These are phyloP conservation scores for Fusarium irregulare DNA, from an alignment of 2,329 filamentous ascomycete genomes.

Conservation along the genomic window DNA sequence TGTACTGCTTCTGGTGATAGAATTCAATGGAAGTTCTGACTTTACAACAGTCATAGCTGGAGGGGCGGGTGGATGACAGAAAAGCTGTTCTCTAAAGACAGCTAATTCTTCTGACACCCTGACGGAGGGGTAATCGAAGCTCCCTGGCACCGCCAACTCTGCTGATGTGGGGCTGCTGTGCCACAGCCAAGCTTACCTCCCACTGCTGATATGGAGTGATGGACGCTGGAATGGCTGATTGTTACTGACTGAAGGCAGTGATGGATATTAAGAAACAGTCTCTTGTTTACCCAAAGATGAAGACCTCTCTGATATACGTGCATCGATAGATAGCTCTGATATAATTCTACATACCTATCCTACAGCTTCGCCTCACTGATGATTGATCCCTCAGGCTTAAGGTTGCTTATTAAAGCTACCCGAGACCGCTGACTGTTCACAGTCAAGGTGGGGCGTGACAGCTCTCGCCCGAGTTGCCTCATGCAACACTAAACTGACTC, in stretches of 20 bases:
- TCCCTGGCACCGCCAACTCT: neutral
- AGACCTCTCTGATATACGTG: neutral
- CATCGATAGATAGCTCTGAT: neutral
- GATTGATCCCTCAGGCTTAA: slow-evolving; percentile 1
- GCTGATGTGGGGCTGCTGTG: slow-evolving; percentile 23
- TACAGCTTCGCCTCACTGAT: neutral
- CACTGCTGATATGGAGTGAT: neutral
- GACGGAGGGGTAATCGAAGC: neutral
- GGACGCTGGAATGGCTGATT: neutral
- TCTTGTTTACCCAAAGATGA: neutral
- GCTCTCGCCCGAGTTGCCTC: slow-evolving; percentile 31
- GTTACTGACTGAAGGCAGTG: neutral
- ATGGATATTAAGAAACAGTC: neutral
- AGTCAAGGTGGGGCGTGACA: slow-evolving; percentile 22
- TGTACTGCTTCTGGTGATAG: slow-evolving; percentile 5
- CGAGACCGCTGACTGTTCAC: slow-evolving; percentile 6
- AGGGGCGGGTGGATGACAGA: slow-evolving; percentile 6
- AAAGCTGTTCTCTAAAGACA: neutral
- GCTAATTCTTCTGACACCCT: neutral
- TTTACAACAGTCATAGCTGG: neutral
- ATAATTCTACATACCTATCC: neutral
- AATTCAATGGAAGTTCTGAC: slow-evolving; percentile 26
- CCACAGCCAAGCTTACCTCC: neutral
- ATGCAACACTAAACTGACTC: slow-evolving; percentile 32
- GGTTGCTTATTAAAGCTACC: slow-evolving; percentile 35